Conservation (phyloP, 2,329 filamentous ascomycete genomes). For the Ascochyta fabae region DNA sequence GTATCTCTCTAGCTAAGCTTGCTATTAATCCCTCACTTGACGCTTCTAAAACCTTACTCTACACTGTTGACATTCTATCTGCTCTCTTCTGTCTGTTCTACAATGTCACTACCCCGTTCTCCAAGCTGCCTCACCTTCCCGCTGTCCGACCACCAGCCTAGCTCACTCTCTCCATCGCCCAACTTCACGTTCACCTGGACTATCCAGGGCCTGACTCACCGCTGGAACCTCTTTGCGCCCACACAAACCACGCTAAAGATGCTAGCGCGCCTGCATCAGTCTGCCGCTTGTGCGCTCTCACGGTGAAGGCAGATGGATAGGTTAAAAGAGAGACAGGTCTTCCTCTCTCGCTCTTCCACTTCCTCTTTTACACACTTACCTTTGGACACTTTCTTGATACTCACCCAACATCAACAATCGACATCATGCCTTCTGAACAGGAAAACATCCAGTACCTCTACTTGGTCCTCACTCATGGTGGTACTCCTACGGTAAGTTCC, state of each 20-base stretch:
- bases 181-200: constrained; percentile 14
- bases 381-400: neutral
- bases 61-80: no score
- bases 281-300: constrained; percentile 1
- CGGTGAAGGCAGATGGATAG: constrained; percentile 19
- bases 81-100: no score
- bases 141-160: no score
- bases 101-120: no score
- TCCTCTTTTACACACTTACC: neutral
- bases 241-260: constrained; percentile 7
- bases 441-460: constrained; percentile 44
- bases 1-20: no score
- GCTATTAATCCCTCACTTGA: no score
- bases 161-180: neutral
- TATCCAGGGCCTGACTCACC: constrained; percentile 10
- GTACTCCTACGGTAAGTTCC: constrained; percentile 28
- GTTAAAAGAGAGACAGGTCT: constrained; percentile 1
- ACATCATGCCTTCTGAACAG: constrained; percentile 37
- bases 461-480: constrained; percentile 35
- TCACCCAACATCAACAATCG: neutral
- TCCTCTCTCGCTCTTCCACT: neutral
- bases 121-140: no score
- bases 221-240: neutral
- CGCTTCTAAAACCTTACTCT: no score
- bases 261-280: constrained; percentile 17